Base-by-base conservation (phyloP, 75 land plant genomes). In the Gnetum montanum region DNA sequence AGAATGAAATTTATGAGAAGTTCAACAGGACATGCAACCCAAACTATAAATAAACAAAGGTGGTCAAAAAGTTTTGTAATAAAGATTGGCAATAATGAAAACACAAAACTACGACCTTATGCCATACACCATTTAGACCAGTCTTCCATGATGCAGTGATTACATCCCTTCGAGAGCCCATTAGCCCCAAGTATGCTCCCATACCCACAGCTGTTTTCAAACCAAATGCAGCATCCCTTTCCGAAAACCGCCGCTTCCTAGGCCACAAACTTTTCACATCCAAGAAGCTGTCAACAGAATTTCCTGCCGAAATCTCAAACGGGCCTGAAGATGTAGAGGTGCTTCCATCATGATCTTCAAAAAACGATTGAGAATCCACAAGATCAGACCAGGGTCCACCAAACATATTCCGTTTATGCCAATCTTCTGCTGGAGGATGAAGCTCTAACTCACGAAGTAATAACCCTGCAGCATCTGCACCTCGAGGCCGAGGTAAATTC, bases 351-450 rank as follows among this genome's bases (percentile, higher is more conserved):
- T 30, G 41, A 30, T 41, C 75, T 50, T 83, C 79, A 47, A 69
- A 64, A n/a, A 37, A 12, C 16, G 67, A 34, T 56, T 72, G 67
- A 0, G 64, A 44, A 50, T 93, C 98, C 0, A 77, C 67, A 6
- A 67, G 49, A 48, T 83, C 95, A 41, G 96, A 80, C 87, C 96
- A 90, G 8, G 91, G 98, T 15, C 98, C 98, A 46, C 96, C 96
- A 64, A 78, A 82, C 73, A 83, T 74, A 54, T 79, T 85, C 26
- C 96, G 64, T 41, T 85, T 72, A 59, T 83, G 95, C 96, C 96
- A 90, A 45, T 94, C 98, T 78, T 94, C 98, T 69, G 98, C 85
- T n/a, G 98, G 98, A 30, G 98, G 96, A 43, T 94, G 98, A 49
- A 94, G 82, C 61, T 94, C 98, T 48, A 90, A 65, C 62, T 94